Evolutionary conservation across 192 early-diverging fungal genomes (phyloP).

Genomic region (Diversispora eburnea): DNA sequence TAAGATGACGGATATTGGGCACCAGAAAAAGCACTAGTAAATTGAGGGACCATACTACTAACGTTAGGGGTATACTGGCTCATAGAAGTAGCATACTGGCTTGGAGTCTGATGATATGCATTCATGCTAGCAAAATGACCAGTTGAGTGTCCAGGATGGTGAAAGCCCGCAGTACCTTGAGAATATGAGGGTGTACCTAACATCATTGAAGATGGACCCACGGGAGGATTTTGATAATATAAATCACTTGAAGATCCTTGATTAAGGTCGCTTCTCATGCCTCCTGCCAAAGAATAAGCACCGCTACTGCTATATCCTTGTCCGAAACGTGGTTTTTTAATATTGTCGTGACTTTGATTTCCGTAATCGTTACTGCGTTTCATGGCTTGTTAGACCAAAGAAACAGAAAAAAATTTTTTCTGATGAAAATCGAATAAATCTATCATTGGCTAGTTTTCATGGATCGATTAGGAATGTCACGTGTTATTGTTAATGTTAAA

Average conservation of each 20-base stretch:
- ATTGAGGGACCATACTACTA: constrained; percentile 31
- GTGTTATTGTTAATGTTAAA: too few species aligned
- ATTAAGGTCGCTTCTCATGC: constrained; percentile 23
- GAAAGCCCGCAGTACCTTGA: constrained; percentile 28
- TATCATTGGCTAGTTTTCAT: too few species aligned
- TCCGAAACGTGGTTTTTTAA: constrained; percentile 57
- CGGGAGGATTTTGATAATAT: constrained; percentile 30
- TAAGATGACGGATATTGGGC: constrained; percentile 29
- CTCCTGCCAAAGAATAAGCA: constrained; percentile 10
- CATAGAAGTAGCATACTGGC: constrained; percentile 22
- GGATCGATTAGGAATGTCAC: too few species aligned
- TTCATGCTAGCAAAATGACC: constrained; percentile 30
- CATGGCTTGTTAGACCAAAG: constrained; percentile 32
- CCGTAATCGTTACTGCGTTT: constrained; percentile 62
- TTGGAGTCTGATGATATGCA: constrained; percentile 33
- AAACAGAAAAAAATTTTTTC: too few species aligned
- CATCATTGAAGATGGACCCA: constrained; percentile 42
- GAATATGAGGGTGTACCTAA: constrained; percentile 30
- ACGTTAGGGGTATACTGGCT: constrained; percentile 31
- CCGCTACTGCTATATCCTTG: constrained; percentile 40
- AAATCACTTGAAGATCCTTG: constrained; percentile 23
- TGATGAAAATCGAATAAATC: too few species aligned
- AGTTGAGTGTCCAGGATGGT: constrained; percentile 21
- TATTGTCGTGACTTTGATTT: constrained; percentile 44
- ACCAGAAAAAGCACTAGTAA: constrained; percentile 24